A percentile compares a stretch with the other conserved stretches of the same genome.
These are phyloP conservation scores for Atractiella rhizophila DNA, from an alignment of 768 basidiomycete species.

Conservation along the genomic window DNA sequence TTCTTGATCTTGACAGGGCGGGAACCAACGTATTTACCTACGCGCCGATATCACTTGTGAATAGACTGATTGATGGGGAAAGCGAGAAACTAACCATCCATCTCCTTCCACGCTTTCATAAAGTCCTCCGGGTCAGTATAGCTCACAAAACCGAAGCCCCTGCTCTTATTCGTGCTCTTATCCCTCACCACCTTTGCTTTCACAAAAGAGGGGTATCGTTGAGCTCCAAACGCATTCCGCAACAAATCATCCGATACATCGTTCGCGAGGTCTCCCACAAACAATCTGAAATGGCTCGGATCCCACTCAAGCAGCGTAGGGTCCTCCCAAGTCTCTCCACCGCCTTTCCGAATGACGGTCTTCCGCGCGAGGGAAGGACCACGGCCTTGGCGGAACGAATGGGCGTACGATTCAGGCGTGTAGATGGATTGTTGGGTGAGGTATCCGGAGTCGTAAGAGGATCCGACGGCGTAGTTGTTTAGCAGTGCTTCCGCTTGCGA, in stretches of 20 bases:
- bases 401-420: background rate
- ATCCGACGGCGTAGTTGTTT: too few species aligned
- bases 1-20: constrained; percentile 91
- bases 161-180: constrained; percentile 80
- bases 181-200: constrained; percentile 91
- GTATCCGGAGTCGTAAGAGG: too few species aligned
- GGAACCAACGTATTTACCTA: constrained; percentile 94
- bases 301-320: constrained; percentile 94
- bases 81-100: constrained; percentile 25
- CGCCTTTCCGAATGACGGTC: constrained; percentile 84
- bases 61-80: background rate
- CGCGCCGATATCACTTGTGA: constrained; percentile 2
- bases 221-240: constrained; percentile 60
- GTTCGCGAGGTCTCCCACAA: constrained; percentile 92
- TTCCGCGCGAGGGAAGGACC: constrained; percentile 33
- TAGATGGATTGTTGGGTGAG: too few species aligned
- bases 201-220: too few species aligned
- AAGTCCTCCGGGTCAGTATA: constrained; percentile 98
- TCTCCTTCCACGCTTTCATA: constrained; percentile 94
- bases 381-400: background rate
- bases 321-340: constrained; percentile 94
- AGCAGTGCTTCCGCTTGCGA: too few species aligned
- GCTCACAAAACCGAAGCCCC: constrained; percentile 73
- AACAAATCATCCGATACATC: constrained; percentile 92
- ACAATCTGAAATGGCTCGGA: constrained; percentile 65